Conservation (phyloP, 2,329 filamentous ascomycete species). For the Coniochaeta sp. region DNA sequence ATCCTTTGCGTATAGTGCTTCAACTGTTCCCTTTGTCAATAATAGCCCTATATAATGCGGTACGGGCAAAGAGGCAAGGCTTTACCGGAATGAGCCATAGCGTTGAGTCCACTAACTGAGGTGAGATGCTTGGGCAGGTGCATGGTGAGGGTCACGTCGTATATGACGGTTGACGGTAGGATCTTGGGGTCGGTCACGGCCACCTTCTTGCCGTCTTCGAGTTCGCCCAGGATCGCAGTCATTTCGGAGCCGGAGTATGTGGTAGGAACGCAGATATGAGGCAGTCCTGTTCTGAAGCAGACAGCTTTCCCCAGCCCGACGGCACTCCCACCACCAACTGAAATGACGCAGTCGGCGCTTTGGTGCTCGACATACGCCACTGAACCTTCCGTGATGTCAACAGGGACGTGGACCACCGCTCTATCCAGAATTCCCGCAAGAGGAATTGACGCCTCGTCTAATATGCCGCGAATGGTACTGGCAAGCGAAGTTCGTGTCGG, state of each 20-base stretch:
- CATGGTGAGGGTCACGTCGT: slow-evolving; percentile 58
- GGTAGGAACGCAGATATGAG: slow-evolving; percentile 40
- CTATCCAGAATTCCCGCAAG: background rate
- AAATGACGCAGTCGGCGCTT: slow-evolving; percentile 46
- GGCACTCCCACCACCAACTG: slow-evolving; percentile 55
- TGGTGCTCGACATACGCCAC: slow-evolving; percentile 34
- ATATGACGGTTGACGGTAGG: slow-evolving; percentile 53
- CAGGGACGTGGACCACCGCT: slow-evolving; percentile 56
- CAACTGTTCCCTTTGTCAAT: slow-evolving; percentile 29
- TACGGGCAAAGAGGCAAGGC: slow-evolving; percentile 7
- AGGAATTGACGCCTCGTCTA: background rate
- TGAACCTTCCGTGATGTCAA: slow-evolving; percentile 47
- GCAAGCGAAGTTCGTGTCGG: slow-evolving; percentile 2
- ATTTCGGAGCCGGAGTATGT: slow-evolving; percentile 58
- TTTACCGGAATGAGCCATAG: slow-evolving; percentile 50
- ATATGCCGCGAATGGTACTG: background rate
- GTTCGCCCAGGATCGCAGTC: slow-evolving; percentile 59
- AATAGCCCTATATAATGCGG: background rate
- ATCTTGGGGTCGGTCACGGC: slow-evolving; percentile 52
- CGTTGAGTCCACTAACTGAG: slow-evolving; percentile 56
- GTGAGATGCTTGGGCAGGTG: slow-evolving; percentile 45
- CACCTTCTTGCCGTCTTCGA: slow-evolving; percentile 48
- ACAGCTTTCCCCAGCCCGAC: slow-evolving; percentile 53
- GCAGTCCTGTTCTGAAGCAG: slow-evolving; percentile 44
- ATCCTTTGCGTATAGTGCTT: slow-evolving; percentile 56